Base-by-base conservation (phyloP, 345 rosid genomes). In the Sapria himalayana region DNA sequence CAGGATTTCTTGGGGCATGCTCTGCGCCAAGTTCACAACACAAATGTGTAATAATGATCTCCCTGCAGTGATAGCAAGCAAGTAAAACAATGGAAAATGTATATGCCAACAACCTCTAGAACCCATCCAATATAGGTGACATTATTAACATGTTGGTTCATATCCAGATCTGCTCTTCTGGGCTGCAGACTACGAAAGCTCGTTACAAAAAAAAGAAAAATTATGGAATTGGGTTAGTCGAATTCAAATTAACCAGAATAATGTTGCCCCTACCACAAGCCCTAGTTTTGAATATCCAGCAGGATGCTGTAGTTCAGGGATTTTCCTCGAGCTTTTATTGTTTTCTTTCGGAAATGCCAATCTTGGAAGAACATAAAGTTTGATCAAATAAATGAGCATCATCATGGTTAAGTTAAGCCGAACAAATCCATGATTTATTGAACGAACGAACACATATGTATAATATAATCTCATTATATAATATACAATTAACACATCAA, bases 101-200 rank as follows among this genome's bases (percentile, higher is more conserved):
- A 2, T 13, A n/a, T 36, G 25, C 16, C 37, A 65, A 71, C 18
- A 51, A 85, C 94, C 94, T 86, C 94, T 7, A 81, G 80, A 46
- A 76, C 72, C 97, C 97, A 86, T 52, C 92, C 85, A 4, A 86
- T 74, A 51, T 81, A 81, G 48, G 94, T 46, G 37, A 86, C 94
- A 24, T 86, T 78, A 45, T 86, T 81, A 33, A 81, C 97, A 42
- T 81, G 94, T 47, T 86, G 94, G 55, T 86, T 86, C 97, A 86
- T 86, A 67, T 86, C 97, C 31, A 86, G 71, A 66, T 86, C 97
- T 39, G 85, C 80, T 74, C 89, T 67, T 63, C 92, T 60, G 1
- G 94, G 93, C 75, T 79, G 72, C 55, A 58, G 33, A 57, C 27
- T 43, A 33, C 11, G 32, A 29, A 37, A 35, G 14, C n/a, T 21